Percentiles rank a stretch among this genome's conserved stretches.
phyloP scores from a whole-genome alignment of 1,139 yeast genomes.

The Kurtzmaniella quercitrusa region DNA sequence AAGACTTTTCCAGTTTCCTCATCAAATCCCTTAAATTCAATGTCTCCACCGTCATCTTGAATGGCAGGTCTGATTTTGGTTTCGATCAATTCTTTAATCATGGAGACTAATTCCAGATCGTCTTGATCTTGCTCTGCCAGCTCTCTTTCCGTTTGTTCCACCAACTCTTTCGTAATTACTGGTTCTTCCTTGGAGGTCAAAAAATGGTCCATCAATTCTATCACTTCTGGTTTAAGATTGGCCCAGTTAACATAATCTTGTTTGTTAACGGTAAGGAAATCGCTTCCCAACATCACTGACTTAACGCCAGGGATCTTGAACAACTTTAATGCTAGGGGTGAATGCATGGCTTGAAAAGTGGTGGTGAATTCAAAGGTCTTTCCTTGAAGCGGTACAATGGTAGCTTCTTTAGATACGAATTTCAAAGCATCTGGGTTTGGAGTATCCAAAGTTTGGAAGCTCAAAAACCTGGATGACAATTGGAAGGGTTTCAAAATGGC shows the following conservation, averaged over 20 bases:
- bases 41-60: constrained; percentile 82
- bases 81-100: constrained; percentile 57
- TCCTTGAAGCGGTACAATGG: constrained; percentile 61
- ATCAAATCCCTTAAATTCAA: constrained; percentile 66
- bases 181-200: constrained; percentile 38
- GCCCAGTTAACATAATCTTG: constrained; percentile 48
- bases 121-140: constrained; percentile 25
- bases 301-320: constrained; percentile 83
- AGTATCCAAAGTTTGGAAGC: constrained; percentile 52
- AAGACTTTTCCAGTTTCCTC: constrained; percentile 67
- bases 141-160: constrained; percentile 35
- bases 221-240: constrained; percentile 41
- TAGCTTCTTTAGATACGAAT: constrained; percentile 49
- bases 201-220: constrained; percentile 35
- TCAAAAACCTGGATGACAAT: constrained; percentile 19
- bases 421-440: constrained; percentile 93
- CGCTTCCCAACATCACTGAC: constrained; percentile 82
- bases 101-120: constrained; percentile 50
- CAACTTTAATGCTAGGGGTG: constrained; percentile 77
- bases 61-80: constrained; percentile 63
- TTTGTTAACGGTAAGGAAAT: constrained; percentile 44
- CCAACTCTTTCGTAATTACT: constrained; percentile 47
- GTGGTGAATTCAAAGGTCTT: constrained; percentile 62
- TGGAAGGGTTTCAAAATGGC: not conserved
- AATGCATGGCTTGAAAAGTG: constrained; percentile 65